phyloP scores from a whole-genome alignment of 306 rosid genomes.

The Cicer arietinum region DNA sequence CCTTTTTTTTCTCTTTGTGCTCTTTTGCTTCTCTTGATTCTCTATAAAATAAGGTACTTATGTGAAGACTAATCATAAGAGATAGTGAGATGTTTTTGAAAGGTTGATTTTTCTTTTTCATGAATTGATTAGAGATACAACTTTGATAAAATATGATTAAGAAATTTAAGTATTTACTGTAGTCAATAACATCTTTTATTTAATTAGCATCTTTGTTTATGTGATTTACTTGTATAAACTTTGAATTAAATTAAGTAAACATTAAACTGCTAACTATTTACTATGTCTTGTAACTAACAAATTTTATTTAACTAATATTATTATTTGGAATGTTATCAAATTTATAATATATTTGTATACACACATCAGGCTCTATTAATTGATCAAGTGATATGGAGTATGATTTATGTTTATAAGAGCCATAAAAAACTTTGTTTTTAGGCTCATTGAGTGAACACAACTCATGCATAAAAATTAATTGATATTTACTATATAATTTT shows the following conservation, averaged over 20 bases:
- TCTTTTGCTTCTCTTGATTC: slow-evolving; percentile 30
- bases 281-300: too few relatives aligned
- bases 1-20: slow-evolving; percentile 38
- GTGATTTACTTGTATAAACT: slow-evolving; percentile 1
- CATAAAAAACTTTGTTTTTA: not conserved
- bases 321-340: not conserved
- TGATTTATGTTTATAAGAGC: too few relatives aligned
- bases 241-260: not conserved
- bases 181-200: too few relatives aligned
- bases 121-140: too few relatives aligned
- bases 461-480: not conserved
- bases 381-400: not conserved
- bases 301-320: too few relatives aligned
- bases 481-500: not conserved
- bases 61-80: too few relatives aligned
- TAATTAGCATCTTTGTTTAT: not conserved
- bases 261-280: too few relatives aligned
- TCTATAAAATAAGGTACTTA: not conserved
- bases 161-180: too few relatives aligned
- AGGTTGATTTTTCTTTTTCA: too few relatives aligned
- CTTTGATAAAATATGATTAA: not conserved
- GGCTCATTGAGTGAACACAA: not conserved
- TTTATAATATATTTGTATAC: not conserved
- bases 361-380: not conserved
- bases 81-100: too few relatives aligned